Percentiles rank a stretch among this genome's conserved stretches.
These are phyloP conservation scores for Penicillium bovifimosum DNA, from an alignment of 495 filamentous ascomycete species.

Conservation along the genomic window DNA sequence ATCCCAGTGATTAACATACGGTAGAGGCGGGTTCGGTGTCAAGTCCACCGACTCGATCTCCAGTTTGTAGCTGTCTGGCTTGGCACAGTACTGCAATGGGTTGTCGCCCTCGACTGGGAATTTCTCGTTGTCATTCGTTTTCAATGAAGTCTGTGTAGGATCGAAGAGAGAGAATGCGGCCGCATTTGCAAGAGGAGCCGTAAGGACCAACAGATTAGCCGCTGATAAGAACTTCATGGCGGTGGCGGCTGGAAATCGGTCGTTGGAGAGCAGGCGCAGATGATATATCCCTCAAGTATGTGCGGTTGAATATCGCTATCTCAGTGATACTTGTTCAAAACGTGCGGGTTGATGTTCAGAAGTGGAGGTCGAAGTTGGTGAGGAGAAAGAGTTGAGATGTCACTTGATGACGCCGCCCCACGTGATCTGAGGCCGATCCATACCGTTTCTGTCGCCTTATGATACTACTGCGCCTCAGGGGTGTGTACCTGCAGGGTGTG, in stretches of 20 bases:
- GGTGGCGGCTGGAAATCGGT: constrained; percentile 3
- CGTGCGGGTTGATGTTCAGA: not conserved
- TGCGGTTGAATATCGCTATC: not conserved
- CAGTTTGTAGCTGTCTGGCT: constrained; percentile 57
- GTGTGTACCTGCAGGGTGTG: constrained; percentile 1
- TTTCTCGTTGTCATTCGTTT: constrained; percentile 5
- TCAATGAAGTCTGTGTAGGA: constrained; percentile 30
- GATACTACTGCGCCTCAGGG: not conserved
- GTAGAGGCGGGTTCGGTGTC: constrained; percentile 74
- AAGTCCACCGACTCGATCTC: constrained; percentile 74
- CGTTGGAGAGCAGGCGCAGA: not conserved
- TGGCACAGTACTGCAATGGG: constrained; percentile 58
- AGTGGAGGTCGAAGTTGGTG: not conserved
- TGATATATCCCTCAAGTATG: not conserved
- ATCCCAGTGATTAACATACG: constrained; percentile 55
- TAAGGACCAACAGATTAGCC: constrained; percentile 30
- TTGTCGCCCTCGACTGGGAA: constrained; percentile 37
- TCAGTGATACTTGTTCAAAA: not conserved
- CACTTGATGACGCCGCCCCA: constrained; percentile 27
- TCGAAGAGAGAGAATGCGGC: constrained; percentile 24
- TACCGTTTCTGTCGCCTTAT: not conserved
- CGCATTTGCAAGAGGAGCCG: constrained; percentile 33
- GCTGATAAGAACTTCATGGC: constrained; percentile 46
- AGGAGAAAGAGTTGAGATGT: constrained; percentile 7
- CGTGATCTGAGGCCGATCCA: constrained; percentile 7